Evolutionary conservation across 176 grass and related monocot species (phyloP), one percentile per base, ranked within the genome.

Genomic region (Canna indica): DNA sequence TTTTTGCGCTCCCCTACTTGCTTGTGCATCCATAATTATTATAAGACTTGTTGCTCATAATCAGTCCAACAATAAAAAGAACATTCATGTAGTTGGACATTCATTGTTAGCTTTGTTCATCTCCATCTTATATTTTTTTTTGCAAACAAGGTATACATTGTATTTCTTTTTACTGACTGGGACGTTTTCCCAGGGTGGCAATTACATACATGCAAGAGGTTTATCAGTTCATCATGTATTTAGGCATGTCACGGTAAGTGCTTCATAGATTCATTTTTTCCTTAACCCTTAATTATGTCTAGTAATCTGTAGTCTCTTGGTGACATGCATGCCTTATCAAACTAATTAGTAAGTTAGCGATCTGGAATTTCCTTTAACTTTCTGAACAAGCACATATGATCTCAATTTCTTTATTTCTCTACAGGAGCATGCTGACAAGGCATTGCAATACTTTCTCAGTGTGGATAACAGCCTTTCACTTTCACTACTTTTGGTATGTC

Each of bases 371-470:
- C 25, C 25, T 58, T 14, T 18, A n/a, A 25, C 26, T 60, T 45
- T 59, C 8, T 24, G 17, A 53, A 24, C 20, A 28, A 59, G 18
- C 41, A 42, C 1, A 59, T 17, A 41, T 58, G 24, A 52, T 47
- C 38, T 58, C 58, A 70, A 61, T 70, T 29, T 34, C 32, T 54
- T 84, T 82, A 82, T 42, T 78, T 79, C 16, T 83, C 59, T 83
- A 71, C 72, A 99, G 95, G 95, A 90, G 61, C 79, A 94, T 88
- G 90, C 95, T 82, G 90, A 88, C 57, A 94, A 82, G 74, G 84
- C 87, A 42, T 68, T 93, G 70, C 94, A 90, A 62, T 93, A 99
- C 85, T 99, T 93, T 63, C 44, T 93, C 50, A 84, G 84, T 73
- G 75, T 82, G 39, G 86, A 93, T 66, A 82, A 87, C 27, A 79